Evolutionary conservation across 2,329 filamentous ascomycete species (phyloP).

Genomic region (Colletotrichum sublineola): DNA sequence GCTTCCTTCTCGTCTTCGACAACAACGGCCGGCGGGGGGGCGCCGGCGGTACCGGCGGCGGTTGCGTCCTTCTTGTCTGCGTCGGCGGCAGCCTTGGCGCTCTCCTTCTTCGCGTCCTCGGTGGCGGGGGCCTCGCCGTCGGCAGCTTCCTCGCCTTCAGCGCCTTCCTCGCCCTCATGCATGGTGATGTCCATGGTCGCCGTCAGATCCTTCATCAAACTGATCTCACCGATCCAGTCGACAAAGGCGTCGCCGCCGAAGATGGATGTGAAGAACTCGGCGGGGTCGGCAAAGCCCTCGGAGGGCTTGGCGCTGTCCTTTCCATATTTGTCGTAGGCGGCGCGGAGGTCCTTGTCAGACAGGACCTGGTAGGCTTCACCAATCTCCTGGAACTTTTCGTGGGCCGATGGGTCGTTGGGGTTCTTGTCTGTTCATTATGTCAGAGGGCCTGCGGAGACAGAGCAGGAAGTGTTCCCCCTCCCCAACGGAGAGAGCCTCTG

Average conservation of each 20-base stretch:
- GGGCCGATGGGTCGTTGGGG: constrained; percentile 92
- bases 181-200: constrained; percentile 99
- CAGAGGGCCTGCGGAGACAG: constrained; percentile 10
- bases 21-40: constrained; percentile 55
- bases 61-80: constrained; percentile 48
- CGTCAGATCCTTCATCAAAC: constrained; percentile 97
- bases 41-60: constrained; percentile 44
- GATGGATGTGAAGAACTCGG: constrained; percentile 98
- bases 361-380: constrained; percentile 83
- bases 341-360: constrained; percentile 86
- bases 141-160: constrained; percentile 65
- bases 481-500: constrained; percentile 2
- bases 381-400: constrained; percentile 93
- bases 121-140: constrained; percentile 69
- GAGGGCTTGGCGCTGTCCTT: constrained; percentile 94
- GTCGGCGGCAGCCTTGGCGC: constrained; percentile 59
- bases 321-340: constrained; percentile 95
- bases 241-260: constrained; percentile 96
- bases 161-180: constrained; percentile 80
- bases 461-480: background rate
- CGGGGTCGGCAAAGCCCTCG: constrained; percentile 93
- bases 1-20: constrained; percentile 55
- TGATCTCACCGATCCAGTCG: constrained; percentile 98
- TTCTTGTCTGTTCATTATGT: constrained; percentile 82
- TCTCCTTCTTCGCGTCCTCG: constrained; percentile 69